A percentile compares a stretch with the other conserved stretches of the same genome.
Conservation (phyloP, 2,329 filamentous ascomycete species). For the Pseudohalonectria lignicola region DNA sequence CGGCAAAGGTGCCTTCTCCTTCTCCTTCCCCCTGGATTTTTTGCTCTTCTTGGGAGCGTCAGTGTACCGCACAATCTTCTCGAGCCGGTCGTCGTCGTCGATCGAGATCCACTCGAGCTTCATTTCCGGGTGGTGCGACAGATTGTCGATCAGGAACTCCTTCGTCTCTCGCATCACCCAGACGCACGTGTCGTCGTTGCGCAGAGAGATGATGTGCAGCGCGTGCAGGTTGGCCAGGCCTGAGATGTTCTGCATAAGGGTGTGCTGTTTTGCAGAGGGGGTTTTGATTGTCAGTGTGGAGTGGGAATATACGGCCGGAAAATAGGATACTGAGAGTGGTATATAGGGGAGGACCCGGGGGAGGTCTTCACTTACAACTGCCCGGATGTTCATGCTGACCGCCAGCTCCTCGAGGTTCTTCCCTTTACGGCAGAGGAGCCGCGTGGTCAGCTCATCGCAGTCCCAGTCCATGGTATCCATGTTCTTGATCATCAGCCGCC, state of each 20-base stretch:
- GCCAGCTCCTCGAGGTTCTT: constrained; percentile 42
- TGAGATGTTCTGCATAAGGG: constrained; percentile 41
- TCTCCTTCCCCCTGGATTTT: constrained; percentile 22
- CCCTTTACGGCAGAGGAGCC: constrained; percentile 40
- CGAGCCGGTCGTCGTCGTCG: constrained; percentile 34
- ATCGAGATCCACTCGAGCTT: constrained; percentile 49
- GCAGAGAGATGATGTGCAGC: constrained; percentile 42
- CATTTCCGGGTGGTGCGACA: constrained; percentile 42
- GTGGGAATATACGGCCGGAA: too few species aligned
- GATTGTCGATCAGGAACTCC: constrained; percentile 46
- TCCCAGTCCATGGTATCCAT: constrained; percentile 44
- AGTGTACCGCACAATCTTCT: constrained; percentile 33
- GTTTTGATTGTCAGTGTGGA: too few species aligned
- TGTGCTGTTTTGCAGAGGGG: too few species aligned
- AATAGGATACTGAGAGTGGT: too few species aligned
- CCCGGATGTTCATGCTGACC: constrained; percentile 39
- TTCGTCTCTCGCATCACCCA: constrained; percentile 46
- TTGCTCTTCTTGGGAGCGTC: constrained; percentile 16
- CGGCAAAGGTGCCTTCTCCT: constrained; percentile 20
- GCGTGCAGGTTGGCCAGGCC: constrained; percentile 42
- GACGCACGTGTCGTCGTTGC: constrained; percentile 43
- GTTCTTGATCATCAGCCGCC: constrained; percentile 50
- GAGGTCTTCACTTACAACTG: constrained; percentile 45
- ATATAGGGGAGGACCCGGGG: too few species aligned
- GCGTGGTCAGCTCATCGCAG: constrained; percentile 39